Evolutionary conservation across 2,329 filamentous ascomycete species (phyloP).

Genomic region (Neopestalotiopsis sp.): DNA sequence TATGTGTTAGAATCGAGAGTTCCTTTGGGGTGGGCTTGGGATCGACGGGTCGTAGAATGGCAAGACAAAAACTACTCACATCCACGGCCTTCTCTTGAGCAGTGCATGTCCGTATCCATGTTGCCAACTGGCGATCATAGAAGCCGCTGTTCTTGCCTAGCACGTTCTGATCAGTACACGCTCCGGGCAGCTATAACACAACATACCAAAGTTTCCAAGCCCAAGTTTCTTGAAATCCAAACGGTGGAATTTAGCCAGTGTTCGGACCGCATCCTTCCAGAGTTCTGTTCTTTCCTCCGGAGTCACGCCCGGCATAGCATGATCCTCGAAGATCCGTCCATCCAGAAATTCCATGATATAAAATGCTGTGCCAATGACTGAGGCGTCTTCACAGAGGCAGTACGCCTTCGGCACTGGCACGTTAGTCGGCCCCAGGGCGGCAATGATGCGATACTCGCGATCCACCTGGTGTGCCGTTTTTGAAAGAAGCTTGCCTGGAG

Average conservation of each 20-base stretch:
- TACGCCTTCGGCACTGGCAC: slow-evolving; percentile 84
- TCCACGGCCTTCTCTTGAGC: slow-evolving; percentile 78
- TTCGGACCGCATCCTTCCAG: slow-evolving; percentile 81
- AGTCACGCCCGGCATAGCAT: slow-evolving; percentile 74
- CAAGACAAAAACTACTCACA: slow-evolving; percentile 44
- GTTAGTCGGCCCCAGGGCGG: slow-evolving; percentile 76
- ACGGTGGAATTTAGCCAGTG: slow-evolving; percentile 81
- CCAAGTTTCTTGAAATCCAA: slow-evolving; percentile 69
- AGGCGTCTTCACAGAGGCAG: slow-evolving; percentile 82
- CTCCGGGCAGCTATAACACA: not conserved
- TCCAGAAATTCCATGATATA: slow-evolving; percentile 96
- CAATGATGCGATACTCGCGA: slow-evolving; percentile 87
- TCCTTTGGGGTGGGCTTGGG: not conserved
- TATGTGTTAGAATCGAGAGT: not conserved
- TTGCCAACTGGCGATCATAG: slow-evolving; percentile 84
- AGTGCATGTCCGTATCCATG: slow-evolving; percentile 77
- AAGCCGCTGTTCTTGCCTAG: slow-evolving; percentile 73
- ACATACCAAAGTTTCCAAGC: slow-evolving; percentile 63
- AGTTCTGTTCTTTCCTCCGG: slow-evolving; percentile 67
- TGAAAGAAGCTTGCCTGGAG: slow-evolving; percentile 84
- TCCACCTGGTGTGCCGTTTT: slow-evolving; percentile 94
- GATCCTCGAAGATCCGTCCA: slow-evolving; percentile 90
- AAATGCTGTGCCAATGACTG: slow-evolving; percentile 83
- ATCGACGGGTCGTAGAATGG: not conserved
- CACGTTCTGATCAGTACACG: not conserved